phyloP scores from a whole-genome alignment of 2,329 filamentous ascomycete species.

The Pleomassaria siparia region DNA sequence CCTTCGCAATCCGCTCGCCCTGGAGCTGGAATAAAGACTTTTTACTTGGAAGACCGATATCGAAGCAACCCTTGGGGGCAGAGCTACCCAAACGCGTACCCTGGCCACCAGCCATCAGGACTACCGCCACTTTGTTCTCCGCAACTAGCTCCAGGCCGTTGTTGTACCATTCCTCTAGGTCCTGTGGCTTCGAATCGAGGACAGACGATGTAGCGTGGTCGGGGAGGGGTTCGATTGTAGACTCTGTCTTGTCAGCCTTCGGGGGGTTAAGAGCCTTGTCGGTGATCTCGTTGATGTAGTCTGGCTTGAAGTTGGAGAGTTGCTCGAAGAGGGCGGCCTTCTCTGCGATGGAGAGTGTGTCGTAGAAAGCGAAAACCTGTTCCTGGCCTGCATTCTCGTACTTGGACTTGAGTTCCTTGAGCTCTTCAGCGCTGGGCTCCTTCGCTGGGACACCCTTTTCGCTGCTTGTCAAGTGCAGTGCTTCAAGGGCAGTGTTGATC shows the following conservation, averaged over 20 bases:
- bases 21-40: slow-evolving; percentile 99
- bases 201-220: slow-evolving; percentile 85
- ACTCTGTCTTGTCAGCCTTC: slow-evolving; percentile 56
- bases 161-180: slow-evolving; percentile 83
- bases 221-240: slow-evolving; percentile 80
- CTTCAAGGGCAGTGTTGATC: slow-evolving; percentile 46
- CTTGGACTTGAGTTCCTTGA: slow-evolving; percentile 68
- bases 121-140: slow-evolving; percentile 74
- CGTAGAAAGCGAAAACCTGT: slow-evolving; percentile 86
- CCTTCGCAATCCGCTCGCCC: slow-evolving; percentile 86
- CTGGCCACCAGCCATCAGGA: slow-evolving; percentile 96
- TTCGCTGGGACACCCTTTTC: slow-evolving; percentile 40
- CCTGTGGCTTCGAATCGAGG: slow-evolving; percentile 78
- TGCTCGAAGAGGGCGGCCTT: slow-evolving; percentile 81
- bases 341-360: slow-evolving; percentile 71
- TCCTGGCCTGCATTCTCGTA: slow-evolving; percentile 75
- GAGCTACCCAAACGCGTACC: slow-evolving; percentile 93
- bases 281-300: slow-evolving; percentile 84
- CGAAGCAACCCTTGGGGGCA: slow-evolving; percentile 94
- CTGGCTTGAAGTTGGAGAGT: slow-evolving; percentile 77
- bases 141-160: slow-evolving; percentile 66
- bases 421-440: slow-evolving; percentile 65
- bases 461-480: slow-evolving; percentile 43
- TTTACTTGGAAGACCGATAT: slow-evolving; percentile 88
- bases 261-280: slow-evolving; percentile 79